Evolutionary conservation across 768 basidiomycete genomes (phyloP), one percentile per base, ranked within the genome.

Genomic region (Scleroderma citrinum): DNA sequence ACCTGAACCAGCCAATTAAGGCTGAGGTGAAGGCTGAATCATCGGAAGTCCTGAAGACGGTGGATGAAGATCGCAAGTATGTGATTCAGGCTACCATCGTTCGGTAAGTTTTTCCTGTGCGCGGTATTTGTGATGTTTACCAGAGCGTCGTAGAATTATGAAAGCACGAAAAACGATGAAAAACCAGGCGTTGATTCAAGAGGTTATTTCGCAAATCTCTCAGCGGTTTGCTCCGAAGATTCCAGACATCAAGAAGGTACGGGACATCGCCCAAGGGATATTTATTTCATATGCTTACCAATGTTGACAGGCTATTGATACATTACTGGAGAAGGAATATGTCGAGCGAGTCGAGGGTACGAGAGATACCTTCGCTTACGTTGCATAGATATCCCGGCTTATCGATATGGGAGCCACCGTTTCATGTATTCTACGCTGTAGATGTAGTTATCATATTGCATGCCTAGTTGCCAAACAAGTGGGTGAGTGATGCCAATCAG

Each of bases 61-160:
- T 97, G 5, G 95, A 96, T 56, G 94, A 97, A 69, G 96, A 98
- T 62, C 83, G 95, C 51, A 96, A 96, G 77, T 89, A 94, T 59
- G 83, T 93, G 51, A 92, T 96, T 47, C 94, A 97, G 65, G 91
- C 92, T 10, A 92, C 89, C 36, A 92, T 95, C 57, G 92, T 95
- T 44, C 83, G 92, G 76, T 77, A 51, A 2, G 55, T 7, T 0
- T 2, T 13, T 32, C 12, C 35, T 37, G 5, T 26, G 17, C 20
- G 42, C 29, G 14, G 43, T 17, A 24, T 24, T 21, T 21, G 2
- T 12, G 13, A n/a, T 43, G 30, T 10, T 38, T 12, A 38, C 46
- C 16, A 20, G 19, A 16, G 14, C n/a, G 38, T 7, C 40, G 3
- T 52, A 90, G 90, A 42, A 90, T 95, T 65, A 94, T 94, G 92